Percentiles rank a stretch among this genome's conserved stretches.
phyloP scores from a whole-genome alignment of 192 early-diverging fungal genomes.

The Coemansia sp. region DNA sequence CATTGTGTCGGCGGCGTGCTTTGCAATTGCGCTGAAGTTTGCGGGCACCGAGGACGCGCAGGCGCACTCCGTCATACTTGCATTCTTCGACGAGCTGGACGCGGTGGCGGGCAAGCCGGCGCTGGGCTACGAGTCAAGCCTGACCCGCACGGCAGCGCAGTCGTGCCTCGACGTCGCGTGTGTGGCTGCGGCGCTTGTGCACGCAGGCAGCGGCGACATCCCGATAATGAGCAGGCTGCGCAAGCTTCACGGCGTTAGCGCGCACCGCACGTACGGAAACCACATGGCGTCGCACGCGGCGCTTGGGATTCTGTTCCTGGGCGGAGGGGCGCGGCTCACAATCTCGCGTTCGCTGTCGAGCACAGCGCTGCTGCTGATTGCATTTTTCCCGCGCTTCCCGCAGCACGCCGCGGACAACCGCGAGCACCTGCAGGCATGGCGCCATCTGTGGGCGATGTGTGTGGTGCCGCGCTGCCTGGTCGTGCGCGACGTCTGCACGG shows the following conservation, averaged over 20 bases:
- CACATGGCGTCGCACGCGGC: conserved; percentile 51
- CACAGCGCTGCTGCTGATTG: conserved; percentile 36
- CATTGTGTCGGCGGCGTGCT: conserved; percentile 29
- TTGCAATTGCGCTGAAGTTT: conserved; percentile 37
- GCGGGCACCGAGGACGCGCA: conserved; percentile 33
- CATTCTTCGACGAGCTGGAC: conserved; percentile 32
- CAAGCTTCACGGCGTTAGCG: conserved; percentile 45
- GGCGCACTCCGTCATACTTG: conserved; percentile 21
- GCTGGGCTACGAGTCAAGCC: conserved; percentile 35
- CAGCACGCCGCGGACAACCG: conserved; percentile 32
- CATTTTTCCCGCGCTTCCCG: conserved; percentile 46
- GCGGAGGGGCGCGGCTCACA: conserved; percentile 45
- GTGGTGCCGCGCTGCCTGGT: conserved; percentile 42
- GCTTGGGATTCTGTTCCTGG: conserved; percentile 41
- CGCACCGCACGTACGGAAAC: conserved; percentile 34
- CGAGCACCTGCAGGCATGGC: conserved; percentile 52
- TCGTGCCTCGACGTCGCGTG: conserved; percentile 69
- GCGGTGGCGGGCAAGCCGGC: conserved; percentile 6
- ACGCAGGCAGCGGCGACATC: conserved; percentile 79
- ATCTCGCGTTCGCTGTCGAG: conserved; percentile 23
- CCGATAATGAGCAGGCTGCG: conserved; percentile 61
- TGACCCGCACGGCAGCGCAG: conserved; percentile 62
- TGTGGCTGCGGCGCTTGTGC: conserved; percentile 63
- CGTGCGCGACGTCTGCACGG: conserved; percentile 29
- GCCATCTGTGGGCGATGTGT: conserved; percentile 47